Evolutionary conservation across 73 alveolate genomes (phyloP).

Genomic region (Halteria grandinella): DNA sequence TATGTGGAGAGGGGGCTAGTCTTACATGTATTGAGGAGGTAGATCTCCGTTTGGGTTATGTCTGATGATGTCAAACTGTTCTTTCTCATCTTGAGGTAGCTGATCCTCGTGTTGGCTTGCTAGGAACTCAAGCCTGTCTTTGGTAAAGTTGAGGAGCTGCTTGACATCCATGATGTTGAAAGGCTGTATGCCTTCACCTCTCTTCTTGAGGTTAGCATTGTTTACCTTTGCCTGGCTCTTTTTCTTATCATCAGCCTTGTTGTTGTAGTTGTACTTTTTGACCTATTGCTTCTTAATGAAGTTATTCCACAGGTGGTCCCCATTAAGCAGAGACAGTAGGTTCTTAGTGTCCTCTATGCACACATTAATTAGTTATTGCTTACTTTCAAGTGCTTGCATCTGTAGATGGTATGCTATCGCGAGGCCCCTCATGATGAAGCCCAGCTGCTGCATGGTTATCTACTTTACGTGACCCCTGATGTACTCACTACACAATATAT

Average conservation of each 20-base stretch:
- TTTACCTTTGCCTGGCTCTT: neutral
- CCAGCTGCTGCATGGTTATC: constrained; percentile 24
- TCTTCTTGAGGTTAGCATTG: neutral
- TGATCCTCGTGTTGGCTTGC: constrained; percentile 31
- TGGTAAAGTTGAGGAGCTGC: constrained; percentile 5
- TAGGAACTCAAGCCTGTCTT: constrained; percentile 17
- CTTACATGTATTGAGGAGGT: too few relatives aligned
- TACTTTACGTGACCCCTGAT: constrained; percentile 20
- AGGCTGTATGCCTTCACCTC: neutral
- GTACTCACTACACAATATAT: constrained; percentile 40
- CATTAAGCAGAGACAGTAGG: constrained; percentile 35
- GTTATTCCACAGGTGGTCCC: constrained; percentile 41
- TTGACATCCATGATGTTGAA: constrained; percentile 20
- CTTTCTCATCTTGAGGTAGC: neutral
- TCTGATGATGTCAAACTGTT: too few relatives aligned
- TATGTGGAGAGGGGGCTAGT: too few relatives aligned
- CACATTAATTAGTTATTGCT: neutral
- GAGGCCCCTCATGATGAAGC: constrained; percentile 42
- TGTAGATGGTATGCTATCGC: constrained; percentile 28
- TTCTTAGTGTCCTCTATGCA: constrained; percentile 25
- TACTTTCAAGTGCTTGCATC: constrained; percentile 22
- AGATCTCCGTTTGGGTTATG: too few relatives aligned
- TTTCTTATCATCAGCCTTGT: neutral
- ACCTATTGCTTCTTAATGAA: neutral
- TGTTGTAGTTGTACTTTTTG: neutral